Base-by-base conservation (phyloP, 176 grass and related monocot genomes). In the Paspalum vaginatum region DNA sequence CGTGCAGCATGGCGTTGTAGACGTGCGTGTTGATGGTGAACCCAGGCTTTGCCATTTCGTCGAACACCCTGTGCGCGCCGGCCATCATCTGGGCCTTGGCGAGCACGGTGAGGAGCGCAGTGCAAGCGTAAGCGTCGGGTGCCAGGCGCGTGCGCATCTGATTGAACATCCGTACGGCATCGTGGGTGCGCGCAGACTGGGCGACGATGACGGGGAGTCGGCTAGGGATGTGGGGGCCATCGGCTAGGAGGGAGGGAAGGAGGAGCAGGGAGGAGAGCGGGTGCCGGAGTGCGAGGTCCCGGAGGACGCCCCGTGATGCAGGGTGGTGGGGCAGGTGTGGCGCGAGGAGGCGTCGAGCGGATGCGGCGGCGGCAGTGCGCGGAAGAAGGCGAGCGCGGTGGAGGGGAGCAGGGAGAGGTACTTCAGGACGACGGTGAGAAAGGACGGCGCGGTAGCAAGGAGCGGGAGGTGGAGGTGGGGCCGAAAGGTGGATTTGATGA, bases 1-100 rank as follows among this genome's bases (percentile, higher is more conserved):
- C 95, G 87, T 94, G 89, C 46, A 97, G 84, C 91, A 97, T 94
- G 47, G 92, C 84, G 82, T 94, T 97, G 63, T 82, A 94, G 12
- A 97, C 91, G 73, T 92, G 87, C 17, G 90, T 75, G 86, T 85
- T 97, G 75, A 84, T 47, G 67, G 56, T 71, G 22, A 90, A 61
- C 18, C 87, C 81, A 20, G 78, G 52, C 8, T 18, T 61, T 7
- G 63, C 37, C 76, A 97, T 91, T 51, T 88, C 72, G 68, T 90
- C 72, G 51, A 94, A 94, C 78, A 92, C 85, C 77, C 86, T 94
- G 82, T 79, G 93, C 53, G 91, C 85, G 25, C 85, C 87, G 70
- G 89, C 83, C 49, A 89, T 88, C 42, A 92, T 86, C 78, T 85
- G 77, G 42, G 74, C 74, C 82, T 75, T 97, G 2, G 89, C 91